These are phyloP conservation scores for Hypocreales sp. DNA, from an alignment of 2,329 filamentous ascomycete species.

Conservation along the genomic window DNA sequence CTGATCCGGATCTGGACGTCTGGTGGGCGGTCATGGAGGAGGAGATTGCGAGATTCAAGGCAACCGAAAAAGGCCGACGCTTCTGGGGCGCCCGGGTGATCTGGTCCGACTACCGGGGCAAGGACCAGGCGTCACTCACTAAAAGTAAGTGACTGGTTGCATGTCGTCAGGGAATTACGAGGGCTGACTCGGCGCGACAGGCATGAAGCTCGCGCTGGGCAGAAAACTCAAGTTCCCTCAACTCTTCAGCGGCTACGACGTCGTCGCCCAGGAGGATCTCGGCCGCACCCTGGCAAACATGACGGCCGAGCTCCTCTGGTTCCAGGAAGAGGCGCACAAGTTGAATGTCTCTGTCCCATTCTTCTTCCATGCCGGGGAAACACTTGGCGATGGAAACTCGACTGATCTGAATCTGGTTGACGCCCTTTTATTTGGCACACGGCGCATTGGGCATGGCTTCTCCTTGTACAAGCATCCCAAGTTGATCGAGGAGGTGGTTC, in stretches of 20 bases:
- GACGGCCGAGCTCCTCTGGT: slow-evolving; percentile 1
- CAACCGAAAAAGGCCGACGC: background rate
- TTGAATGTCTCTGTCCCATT: slow-evolving; percentile 1
- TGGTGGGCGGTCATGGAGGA: slow-evolving; percentile 1
- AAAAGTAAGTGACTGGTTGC: background rate
- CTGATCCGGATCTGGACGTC: background rate
- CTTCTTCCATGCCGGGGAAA: slow-evolving; percentile 1
- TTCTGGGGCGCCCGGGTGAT: slow-evolving; percentile 1
- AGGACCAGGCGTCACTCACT: background rate
- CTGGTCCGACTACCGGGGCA: background rate
- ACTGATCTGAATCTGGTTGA: slow-evolving; percentile 1
- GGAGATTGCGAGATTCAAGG: background rate
- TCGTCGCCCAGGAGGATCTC: slow-evolving; percentile 1
- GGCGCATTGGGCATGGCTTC: slow-evolving; percentile 1
- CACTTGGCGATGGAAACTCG: background rate
- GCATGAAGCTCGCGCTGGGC: background rate
- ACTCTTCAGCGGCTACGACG: slow-evolving; percentile 1
- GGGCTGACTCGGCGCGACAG: too few relatives aligned
- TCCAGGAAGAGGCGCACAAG: background rate
- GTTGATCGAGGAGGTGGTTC: background rate
- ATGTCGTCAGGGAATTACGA: too few relatives aligned
- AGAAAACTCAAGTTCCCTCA: slow-evolving; percentile 1
- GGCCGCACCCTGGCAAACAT: background rate
- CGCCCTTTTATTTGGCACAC: background rate
- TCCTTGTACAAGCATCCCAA: background rate